Evolutionary conservation across 2,329 filamentous ascomycete genomes (phyloP), one percentile per base, ranked within the genome.

Genomic region (Pyricularia grisea): DNA sequence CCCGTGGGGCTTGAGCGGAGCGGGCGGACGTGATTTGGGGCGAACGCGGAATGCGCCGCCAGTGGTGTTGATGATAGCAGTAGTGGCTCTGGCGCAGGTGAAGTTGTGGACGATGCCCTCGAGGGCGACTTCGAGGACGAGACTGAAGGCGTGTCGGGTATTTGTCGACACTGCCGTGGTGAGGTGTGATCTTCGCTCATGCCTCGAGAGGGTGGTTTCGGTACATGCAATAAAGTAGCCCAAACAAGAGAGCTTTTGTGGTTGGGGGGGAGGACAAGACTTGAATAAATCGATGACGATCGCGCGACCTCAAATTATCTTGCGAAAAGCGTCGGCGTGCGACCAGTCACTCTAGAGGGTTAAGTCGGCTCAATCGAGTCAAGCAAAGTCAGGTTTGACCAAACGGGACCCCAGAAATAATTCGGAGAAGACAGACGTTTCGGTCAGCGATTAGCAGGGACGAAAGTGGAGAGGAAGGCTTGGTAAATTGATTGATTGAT

Each of bases 171-270:
- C 42, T 50, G 42, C 42, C 72, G 70, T 23, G 60, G 60, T 73
- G 42, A n/a, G 20, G 42, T 50, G 69, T 71, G 72, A 69, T 75
- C 74, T 70, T 74, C 74, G 74, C 73, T 75, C 75, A 77, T 77
- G 74, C 75, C 74, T 76, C 73, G 75, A 70, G 42, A 50, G 20
- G 42, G 42, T 50, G 42, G 42, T 50, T 20, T 50, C 42, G 73
- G 73, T 75, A 73, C 75, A 77, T 76, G 73, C 73, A 74, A 42
- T 4, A n/a, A n/a, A 23, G n/a, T 50, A 50, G 42, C 33, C 25
- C 5, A 3, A 67, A 36, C 11, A 31, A 25, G 27, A 25, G n/a
- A n/a, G n/a, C 65, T 50, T 27, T 67, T 33, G 42, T 14, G 33
- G 31, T 33, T 28, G n/a, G 65, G 65, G 33, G 65, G 65, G 25